Evolutionary conservation across 495 filamentous ascomycete species (phyloP), one percentile per base, ranked within the genome.

Genomic region (Bacidia rubella): DNA sequence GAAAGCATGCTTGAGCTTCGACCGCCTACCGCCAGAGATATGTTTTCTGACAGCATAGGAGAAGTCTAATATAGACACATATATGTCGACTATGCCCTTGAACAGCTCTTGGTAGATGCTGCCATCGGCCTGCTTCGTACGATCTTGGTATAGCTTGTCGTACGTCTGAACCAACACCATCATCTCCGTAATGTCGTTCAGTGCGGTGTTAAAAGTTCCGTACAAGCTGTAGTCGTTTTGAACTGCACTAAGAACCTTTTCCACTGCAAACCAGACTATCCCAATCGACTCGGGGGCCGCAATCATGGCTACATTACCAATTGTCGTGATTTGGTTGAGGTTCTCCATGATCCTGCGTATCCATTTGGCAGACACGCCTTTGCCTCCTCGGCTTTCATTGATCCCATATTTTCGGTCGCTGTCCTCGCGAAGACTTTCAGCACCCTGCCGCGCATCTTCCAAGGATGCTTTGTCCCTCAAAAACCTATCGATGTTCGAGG

Each of bases 181-280:
- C 53, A 55, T 53, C 23, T 55, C 53, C 11, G 53, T 9, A 22
- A 44, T 56, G 39, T 54, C 50, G n/a, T 54, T 46, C 26, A 56
- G 29, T 15, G 24, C 54, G 17, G 38, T 21, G 25, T 54, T 29
- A 38, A 56, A 56, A n/a, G 44, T 25, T 4, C 43, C 54, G 21
- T 56, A 56, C n/a, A 56, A 39, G 32, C 54, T 56, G 23, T 56
- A 56, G 23, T 56, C 50, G 44, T 56, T 56, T 26, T 54, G 54
- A 32, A 54, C 23, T 1, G 50, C 54, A 50, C 40, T 39, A 17
- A 56, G 54, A 10, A 56, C 35, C 26, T 56, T 39, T 19, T 38
- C 51, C 3, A 56, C 32, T 19, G 50, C 54, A 22, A 56, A 56
- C 54, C 51, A 56, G 12, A 49, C 54, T 17, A 56, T 19, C 15